These are phyloP conservation scores for Chamaenerion angustifolium DNA, from an alignment of 345 rosid genomes.

Conservation along the genomic window DNA sequence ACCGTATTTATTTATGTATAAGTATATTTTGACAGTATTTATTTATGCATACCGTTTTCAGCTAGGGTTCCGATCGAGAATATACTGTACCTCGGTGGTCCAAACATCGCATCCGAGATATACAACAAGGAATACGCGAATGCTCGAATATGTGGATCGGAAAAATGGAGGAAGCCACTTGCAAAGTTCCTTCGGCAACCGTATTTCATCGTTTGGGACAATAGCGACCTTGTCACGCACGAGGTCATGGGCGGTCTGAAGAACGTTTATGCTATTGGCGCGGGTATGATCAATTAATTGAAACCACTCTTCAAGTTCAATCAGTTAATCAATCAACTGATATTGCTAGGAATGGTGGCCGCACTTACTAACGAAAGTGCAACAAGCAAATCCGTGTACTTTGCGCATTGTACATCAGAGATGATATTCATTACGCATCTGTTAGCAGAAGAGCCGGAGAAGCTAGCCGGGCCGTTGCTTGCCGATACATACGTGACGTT, in stretches of 20 bases:
- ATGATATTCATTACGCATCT: constrained; percentile 83
- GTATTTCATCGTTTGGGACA: constrained; percentile 70
- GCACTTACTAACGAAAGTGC: constrained; percentile 79
- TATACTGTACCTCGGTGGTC: constrained; percentile 74
- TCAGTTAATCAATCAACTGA: too few relatives aligned
- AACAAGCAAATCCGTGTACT: constrained; percentile 73
- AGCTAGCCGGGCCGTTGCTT: constrained; percentile 71
- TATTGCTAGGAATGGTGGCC: constrained; percentile 50
- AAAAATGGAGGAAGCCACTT: constrained; percentile 59
- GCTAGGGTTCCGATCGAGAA: constrained; percentile 57
- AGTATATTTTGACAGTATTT: neutral
- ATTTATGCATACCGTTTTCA: constrained; percentile 12
- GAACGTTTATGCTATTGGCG: constrained; percentile 84
- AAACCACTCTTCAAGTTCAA: too few relatives aligned
- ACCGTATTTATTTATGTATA: too few relatives aligned
- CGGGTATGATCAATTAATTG: constrained; percentile 22
- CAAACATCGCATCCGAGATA: constrained; percentile 71
- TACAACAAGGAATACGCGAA: constrained; percentile 70
- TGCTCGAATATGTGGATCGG: constrained; percentile 71
- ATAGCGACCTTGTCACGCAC: constrained; percentile 69
- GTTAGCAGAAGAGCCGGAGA: constrained; percentile 70
- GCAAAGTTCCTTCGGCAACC: constrained; percentile 73
- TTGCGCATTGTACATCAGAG: constrained; percentile 80
- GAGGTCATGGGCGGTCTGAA: constrained; percentile 84
- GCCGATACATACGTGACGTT: constrained; percentile 75